phyloP scores from a whole-genome alignment of 495 filamentous ascomycete genomes.

The Astrothelium subdiscretum region DNA sequence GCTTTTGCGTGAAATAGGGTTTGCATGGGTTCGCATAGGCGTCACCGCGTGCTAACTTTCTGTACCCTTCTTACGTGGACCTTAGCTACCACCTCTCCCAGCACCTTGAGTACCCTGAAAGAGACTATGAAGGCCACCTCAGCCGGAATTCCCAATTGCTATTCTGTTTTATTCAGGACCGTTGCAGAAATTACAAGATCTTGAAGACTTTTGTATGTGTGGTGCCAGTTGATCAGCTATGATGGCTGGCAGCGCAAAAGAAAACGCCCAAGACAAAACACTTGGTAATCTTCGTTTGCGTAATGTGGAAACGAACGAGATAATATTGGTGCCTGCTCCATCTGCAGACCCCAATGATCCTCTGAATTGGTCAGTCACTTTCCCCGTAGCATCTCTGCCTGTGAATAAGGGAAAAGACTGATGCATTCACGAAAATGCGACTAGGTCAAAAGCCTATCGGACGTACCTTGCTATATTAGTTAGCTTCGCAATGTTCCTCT shows the following conservation, averaged over 20 bases:
- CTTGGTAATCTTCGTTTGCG: conserved; percentile 40
- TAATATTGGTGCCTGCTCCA: conserved; percentile 17
- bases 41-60: background rate
- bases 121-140: too few relatives aligned
- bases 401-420: background rate
- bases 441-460: conserved; percentile 36
- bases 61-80: background rate
- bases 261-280: conserved; percentile 13
- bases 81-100: background rate
- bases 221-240: too few relatives aligned
- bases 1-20: too few relatives aligned
- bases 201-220: too few relatives aligned
- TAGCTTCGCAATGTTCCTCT: conserved; percentile 42
- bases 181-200: too few relatives aligned
- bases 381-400: background rate
- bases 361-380: conserved; percentile 20
- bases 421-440: background rate
- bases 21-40: background rate
- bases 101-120: background rate
- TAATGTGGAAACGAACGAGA: conserved; percentile 36
- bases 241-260: background rate
- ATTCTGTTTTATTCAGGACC: too few relatives aligned
- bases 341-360: conserved; percentile 14
- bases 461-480: conserved; percentile 39
- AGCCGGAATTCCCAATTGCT: too few relatives aligned